A percentile compares a stretch with the other conserved stretches of the same genome.
Evolutionary conservation across 2,329 filamentous ascomycete species (phyloP).

Genomic region (Fusarium camptoceras): DNA sequence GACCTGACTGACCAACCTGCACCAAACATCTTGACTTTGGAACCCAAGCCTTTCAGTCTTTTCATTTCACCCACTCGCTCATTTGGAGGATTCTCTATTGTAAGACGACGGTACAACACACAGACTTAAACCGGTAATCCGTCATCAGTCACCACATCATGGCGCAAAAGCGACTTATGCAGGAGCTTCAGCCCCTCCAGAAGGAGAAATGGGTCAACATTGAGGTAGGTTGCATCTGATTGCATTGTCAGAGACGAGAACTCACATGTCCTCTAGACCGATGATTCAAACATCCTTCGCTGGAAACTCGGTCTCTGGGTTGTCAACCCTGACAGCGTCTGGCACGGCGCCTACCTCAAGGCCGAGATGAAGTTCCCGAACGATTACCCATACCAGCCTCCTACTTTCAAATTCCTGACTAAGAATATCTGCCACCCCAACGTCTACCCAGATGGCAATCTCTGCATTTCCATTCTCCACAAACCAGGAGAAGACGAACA

Average conservation of each 20-base stretch:
- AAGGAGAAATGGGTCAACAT: slow-evolving; percentile 97
- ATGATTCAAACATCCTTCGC: slow-evolving; percentile 84
- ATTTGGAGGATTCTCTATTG: slow-evolving; percentile 7
- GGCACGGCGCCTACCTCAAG: slow-evolving; percentile 93
- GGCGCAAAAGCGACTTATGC: slow-evolving; percentile 83
- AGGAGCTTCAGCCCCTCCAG: slow-evolving; percentile 82
- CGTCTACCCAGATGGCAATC: slow-evolving; percentile 87
- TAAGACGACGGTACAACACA: background rate
- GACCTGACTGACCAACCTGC: slow-evolving; percentile 22
- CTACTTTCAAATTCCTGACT: slow-evolving; percentile 84
- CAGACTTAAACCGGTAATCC: background rate
- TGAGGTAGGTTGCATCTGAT: slow-evolving; percentile 67
- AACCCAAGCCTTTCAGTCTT: background rate
- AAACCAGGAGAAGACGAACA: slow-evolving; percentile 90
- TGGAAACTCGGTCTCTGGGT: slow-evolving; percentile 94
- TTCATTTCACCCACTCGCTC: slow-evolving; percentile 11
- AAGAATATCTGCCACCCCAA: slow-evolving; percentile 90
- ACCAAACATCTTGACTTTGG: slow-evolving; percentile 13
- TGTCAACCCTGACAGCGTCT: slow-evolving; percentile 89
- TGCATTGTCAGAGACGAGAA: background rate
- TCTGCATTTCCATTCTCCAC: slow-evolving; percentile 98
- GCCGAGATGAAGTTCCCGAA: slow-evolving; percentile 87
- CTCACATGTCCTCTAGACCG: slow-evolving; percentile 63
- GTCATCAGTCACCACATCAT: slow-evolving; percentile 47
- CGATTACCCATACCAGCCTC: slow-evolving; percentile 91